A percentile compares a stretch with the other conserved stretches of the same genome.
Conservation (phyloP, 169 alveolate species). For the Amoebophrya sp. region DNA sequence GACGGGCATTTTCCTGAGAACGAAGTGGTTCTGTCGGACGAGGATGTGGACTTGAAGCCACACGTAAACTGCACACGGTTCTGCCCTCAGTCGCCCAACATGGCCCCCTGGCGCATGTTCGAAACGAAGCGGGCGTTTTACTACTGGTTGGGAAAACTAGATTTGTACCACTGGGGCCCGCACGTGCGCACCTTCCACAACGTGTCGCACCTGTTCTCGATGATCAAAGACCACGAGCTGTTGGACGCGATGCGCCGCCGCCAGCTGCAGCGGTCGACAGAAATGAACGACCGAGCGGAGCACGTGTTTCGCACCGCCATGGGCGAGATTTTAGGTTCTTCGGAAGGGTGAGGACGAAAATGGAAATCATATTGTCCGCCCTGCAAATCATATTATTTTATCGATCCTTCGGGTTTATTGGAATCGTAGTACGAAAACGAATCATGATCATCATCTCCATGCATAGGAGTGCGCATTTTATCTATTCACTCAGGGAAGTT, state of each 20-base stretch:
- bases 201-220: slow-evolving; percentile 18
- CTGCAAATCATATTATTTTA: too few species aligned
- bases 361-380: too few species aligned
- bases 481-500: too few species aligned
- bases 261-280: neutral
- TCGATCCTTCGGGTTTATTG: too few species aligned
- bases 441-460: too few species aligned
- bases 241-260: neutral
- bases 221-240: neutral
- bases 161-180: slow-evolving; percentile 23
- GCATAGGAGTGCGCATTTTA: too few species aligned
- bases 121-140: neutral
- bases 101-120: slow-evolving; percentile 10
- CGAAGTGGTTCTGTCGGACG: neutral
- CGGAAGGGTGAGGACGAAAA: too few species aligned
- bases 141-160: neutral
- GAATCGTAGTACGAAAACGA: too few species aligned
- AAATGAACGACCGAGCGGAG: neutral
- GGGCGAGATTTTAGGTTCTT: too few species aligned
- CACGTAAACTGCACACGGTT: slow-evolving; percentile 17
- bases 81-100: neutral
- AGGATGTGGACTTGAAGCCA: neutral
- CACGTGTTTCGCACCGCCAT: neutral
- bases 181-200: slow-evolving; percentile 3
- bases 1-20: neutral